Evolutionary conservation across 306 rosid genomes (phyloP).

Genomic region (Cicer bijugum): DNA sequence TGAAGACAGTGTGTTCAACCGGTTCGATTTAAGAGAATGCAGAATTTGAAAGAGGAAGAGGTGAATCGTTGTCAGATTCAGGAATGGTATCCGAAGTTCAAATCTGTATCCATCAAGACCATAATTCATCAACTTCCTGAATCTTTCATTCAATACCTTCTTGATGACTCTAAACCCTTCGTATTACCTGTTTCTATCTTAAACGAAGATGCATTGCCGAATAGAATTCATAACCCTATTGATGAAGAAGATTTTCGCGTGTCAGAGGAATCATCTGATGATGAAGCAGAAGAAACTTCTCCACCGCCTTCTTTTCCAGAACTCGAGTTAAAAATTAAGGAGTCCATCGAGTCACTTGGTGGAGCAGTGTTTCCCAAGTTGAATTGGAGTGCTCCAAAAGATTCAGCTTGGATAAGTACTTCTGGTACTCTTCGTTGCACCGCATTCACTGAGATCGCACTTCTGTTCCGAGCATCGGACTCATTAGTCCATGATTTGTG

Average conservation of each 20-base stretch:
- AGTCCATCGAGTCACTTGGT: neutral
- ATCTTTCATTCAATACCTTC: slow-evolving; percentile 18
- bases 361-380: slow-evolving; percentile 6
- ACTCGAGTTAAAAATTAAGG: slow-evolving; percentile 2
- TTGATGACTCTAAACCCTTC: neutral
- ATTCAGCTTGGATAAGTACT: slow-evolving; percentile 26
- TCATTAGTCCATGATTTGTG: slow-evolving; percentile 21
- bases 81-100: neutral
- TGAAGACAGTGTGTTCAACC: neutral
- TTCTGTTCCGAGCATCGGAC: slow-evolving; percentile 9
- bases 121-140: neutral
- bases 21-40: neutral
- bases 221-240: slow-evolving; percentile 15
- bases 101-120: neutral
- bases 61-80: slow-evolving; percentile 12
- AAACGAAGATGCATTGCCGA: slow-evolving; percentile 8
- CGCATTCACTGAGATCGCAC: neutral
- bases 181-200: neutral
- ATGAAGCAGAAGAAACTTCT: slow-evolving; percentile 3
- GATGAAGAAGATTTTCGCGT: neutral
- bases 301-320: neutral
- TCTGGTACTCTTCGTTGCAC: neutral
- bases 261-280: neutral
- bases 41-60: slow-evolving; percentile 1
- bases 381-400: slow-evolving; percentile 18